Evolutionary conservation across 306 rosid genomes (phyloP).

Genomic region (Canavalia ensiformis): DNA sequence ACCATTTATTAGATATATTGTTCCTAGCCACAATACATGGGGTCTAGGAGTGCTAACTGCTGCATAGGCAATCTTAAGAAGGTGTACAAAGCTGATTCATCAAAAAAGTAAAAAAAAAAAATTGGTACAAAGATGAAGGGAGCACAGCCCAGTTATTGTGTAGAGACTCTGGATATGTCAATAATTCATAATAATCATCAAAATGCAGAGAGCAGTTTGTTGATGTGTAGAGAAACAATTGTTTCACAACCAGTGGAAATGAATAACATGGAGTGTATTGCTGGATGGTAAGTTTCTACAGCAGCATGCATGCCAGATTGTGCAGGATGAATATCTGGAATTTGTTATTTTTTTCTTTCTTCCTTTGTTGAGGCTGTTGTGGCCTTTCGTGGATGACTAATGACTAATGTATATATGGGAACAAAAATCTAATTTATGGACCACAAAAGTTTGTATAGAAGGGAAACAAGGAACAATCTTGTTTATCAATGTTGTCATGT

Average conservation of each 20-base stretch:
- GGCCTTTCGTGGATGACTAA: conserved; percentile 50
- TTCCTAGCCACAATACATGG: conserved; percentile 57
- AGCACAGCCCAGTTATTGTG: conserved; percentile 32
- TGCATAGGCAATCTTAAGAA: conserved; percentile 60
- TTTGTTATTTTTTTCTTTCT: conserved; percentile 47
- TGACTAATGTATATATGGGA: conserved; percentile 54
- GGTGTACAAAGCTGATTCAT: conserved; percentile 72
- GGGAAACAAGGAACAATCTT: conserved; percentile 41
- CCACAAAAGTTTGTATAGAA: conserved; percentile 57
- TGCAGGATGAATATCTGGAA: conserved; percentile 60
- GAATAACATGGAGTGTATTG: conserved; percentile 71
- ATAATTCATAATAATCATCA: conserved; percentile 49
- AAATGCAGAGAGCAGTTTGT: conserved; percentile 63
- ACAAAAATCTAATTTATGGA: conserved; percentile 41
- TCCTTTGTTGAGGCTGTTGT: conserved; percentile 51
- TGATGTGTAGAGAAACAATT: conserved; percentile 65
- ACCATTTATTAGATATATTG: conserved; percentile 47
- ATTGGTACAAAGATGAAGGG: conserved; percentile 47
- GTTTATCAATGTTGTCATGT: conserved; percentile 43
- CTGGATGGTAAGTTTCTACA: conserved; percentile 60
- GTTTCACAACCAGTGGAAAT: conserved; percentile 59
- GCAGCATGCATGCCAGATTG: conserved; percentile 62
- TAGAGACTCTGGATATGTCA: conserved; percentile 44
- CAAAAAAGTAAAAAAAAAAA: conserved; percentile 26
- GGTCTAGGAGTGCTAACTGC: conserved; percentile 69